Evolutionary conservation across 2,329 filamentous ascomycete species (phyloP).

Genomic region (Aspergillus udagawae): DNA sequence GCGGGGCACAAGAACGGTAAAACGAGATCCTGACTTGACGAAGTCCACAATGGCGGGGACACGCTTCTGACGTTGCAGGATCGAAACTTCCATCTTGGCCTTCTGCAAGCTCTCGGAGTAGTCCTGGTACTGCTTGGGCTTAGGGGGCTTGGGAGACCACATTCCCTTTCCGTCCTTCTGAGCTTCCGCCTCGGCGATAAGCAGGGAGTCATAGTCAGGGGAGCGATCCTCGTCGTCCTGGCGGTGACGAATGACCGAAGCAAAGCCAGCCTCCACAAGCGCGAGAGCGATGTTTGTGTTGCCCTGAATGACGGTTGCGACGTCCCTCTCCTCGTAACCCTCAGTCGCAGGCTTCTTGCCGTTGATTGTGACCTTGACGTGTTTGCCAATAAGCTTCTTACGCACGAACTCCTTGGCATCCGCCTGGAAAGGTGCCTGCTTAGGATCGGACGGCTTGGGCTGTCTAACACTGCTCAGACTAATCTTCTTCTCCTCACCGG

Average conservation of each 20-base stretch:
- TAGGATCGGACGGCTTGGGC: slow-evolving; percentile 81
- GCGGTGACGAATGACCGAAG: slow-evolving; percentile 88
- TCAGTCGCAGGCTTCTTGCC: slow-evolving; percentile 86
- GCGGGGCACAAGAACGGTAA: slow-evolving; percentile 84
- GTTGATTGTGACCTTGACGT: slow-evolving; percentile 83
- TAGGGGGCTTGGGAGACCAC: slow-evolving; percentile 86
- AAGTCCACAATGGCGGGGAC: slow-evolving; percentile 93
- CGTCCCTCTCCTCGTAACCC: slow-evolving; percentile 90
- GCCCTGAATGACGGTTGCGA: slow-evolving; percentile 79
- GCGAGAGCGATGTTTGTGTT: slow-evolving; percentile 81
- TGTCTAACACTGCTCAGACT: slow-evolving; percentile 90
- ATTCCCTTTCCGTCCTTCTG: slow-evolving; percentile 89
- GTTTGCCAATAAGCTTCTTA: slow-evolving; percentile 92
- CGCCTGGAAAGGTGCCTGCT: slow-evolving; percentile 81
- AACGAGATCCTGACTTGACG: slow-evolving; percentile 93
- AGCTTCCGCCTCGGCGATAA: slow-evolving; percentile 52
- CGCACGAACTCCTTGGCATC: slow-evolving; percentile 96
- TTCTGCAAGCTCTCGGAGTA: slow-evolving; percentile 91
- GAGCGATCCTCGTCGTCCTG: slow-evolving; percentile 93
- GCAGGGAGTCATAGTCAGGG: slow-evolving; percentile 74
- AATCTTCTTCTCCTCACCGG: slow-evolving; percentile 80
- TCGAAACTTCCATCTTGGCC: slow-evolving; percentile 87
- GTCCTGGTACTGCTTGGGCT: slow-evolving; percentile 77
- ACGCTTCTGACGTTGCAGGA: slow-evolving; percentile 84
- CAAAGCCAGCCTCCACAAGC: slow-evolving; percentile 89